Conservation (phyloP, 1,139 yeast genomes). For the Hyphopichia khmerensis region DNA sequence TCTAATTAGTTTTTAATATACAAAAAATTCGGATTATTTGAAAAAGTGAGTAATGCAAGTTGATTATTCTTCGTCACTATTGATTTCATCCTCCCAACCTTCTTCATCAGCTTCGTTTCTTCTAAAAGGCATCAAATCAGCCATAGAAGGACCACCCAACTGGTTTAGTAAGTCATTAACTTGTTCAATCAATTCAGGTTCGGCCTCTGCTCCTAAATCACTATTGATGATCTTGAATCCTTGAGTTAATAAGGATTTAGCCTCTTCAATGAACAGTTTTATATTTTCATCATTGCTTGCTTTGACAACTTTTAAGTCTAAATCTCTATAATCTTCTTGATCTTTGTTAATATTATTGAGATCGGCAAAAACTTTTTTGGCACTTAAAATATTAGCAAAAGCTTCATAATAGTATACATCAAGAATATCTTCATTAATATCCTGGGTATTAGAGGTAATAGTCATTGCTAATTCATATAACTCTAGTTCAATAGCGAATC, state of each 20-base stretch:
- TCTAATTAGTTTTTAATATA: not conserved
- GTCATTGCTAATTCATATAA: slow-evolving; percentile 63
- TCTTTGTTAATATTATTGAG: slow-evolving; percentile 17
- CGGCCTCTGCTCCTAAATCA: slow-evolving; percentile 46
- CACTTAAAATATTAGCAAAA: slow-evolving; percentile 62
- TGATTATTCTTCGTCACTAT: slow-evolving; percentile 19
- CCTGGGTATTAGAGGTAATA: slow-evolving; percentile 61
- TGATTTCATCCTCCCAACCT: slow-evolving; percentile 48
- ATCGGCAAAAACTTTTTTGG: slow-evolving; percentile 37
- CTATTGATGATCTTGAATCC: slow-evolving; percentile 52
- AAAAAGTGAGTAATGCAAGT: not conserved
- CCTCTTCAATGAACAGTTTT: slow-evolving; percentile 37
- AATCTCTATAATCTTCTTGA: slow-evolving; percentile 50
- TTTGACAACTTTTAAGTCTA: slow-evolving; percentile 32
- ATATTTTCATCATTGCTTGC: slow-evolving; percentile 27
- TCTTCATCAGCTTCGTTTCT: slow-evolving; percentile 41
- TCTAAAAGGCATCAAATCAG: slow-evolving; percentile 44
- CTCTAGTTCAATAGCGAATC: slow-evolving; percentile 77
- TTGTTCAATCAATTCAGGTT: slow-evolving; percentile 55
- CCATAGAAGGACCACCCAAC: slow-evolving; percentile 59
- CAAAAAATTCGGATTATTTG: not conserved
- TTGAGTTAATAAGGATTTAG: slow-evolving; percentile 54
- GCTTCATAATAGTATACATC: slow-evolving; percentile 85
- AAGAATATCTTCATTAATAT: slow-evolving; percentile 77
- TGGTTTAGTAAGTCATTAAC: slow-evolving; percentile 49